Evolutionary conservation across 768 basidiomycete genomes (phyloP), one percentile per base, ranked within the genome.

Genomic region (Wakefieldia striispora): DNA sequence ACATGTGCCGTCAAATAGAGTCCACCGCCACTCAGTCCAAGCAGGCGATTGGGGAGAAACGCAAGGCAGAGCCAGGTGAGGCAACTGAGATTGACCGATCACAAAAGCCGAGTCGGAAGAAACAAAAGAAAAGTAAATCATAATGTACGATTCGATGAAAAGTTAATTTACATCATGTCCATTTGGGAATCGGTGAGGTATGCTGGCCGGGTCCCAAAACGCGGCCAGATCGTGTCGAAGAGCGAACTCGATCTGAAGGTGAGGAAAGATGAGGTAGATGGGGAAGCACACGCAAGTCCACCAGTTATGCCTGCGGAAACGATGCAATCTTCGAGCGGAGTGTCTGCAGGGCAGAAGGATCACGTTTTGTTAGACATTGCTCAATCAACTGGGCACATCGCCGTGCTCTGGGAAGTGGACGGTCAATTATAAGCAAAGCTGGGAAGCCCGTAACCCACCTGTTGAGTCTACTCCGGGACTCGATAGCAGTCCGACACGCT

Each of bases 1-100:
- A 75, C 44, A 77, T 84, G 68, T 83, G 87, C 58, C 77, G 76
- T 58, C 89, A 91, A 65, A 69, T 93, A 63, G 67, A 61, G 58
- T 65, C 65, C 12, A 37, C 47, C 1, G 51, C 54, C 6, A 10
- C 47, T 13, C 60, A 46, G 33, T 31, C 38, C 21, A 27, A 57
- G 19, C 48, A 57, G 13, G 31, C 7, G 5, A 40, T 38, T 6
- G 44, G 50, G 43, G 53, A 14, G 21, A 78, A 80, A 62, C 67
- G 78, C 52, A 78, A 77, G 55, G 70, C 67, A 2, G 51, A 44
- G 35, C 47, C 16, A 10, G 65, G 60, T 3, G 68, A 67, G n/a
- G 48, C 46, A 4, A 59, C 55, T 1, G 63, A 58, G 16, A 65
- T 62, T 2, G 63, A 59, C 23, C 52, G 57, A 6, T 69, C 67